These are phyloP conservation scores for Tillandsia fasciculata DNA, from an alignment of 176 grass and related monocot genomes.

Conservation along the genomic window DNA sequence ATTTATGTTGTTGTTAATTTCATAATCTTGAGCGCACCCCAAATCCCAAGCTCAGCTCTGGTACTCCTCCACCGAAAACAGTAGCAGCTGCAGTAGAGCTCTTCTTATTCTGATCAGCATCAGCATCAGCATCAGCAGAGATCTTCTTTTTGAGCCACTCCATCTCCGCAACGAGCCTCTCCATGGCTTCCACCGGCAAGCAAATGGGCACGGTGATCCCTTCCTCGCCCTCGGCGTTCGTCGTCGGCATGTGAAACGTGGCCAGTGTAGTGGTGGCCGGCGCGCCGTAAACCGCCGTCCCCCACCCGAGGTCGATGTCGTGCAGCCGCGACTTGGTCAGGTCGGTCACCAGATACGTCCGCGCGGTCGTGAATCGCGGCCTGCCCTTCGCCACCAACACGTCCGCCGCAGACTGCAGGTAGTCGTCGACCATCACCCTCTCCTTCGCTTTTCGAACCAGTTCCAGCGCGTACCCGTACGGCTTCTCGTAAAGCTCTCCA, in stretches of 20 bases:
- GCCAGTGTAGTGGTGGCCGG: neutral
- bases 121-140: neutral
- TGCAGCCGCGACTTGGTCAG: neutral
- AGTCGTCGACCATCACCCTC: constrained; percentile 11
- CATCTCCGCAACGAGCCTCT: neutral
- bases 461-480: constrained; percentile 24
- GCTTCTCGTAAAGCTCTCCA: constrained; percentile 25
- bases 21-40: neutral
- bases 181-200: neutral
- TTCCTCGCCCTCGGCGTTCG: neutral
- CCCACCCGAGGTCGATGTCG: neutral
- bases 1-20: neutral
- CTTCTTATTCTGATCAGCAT: neutral
- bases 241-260: neutral
- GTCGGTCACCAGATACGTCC: constrained; percentile 1
- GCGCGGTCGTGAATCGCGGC: neutral
- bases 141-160: neutral
- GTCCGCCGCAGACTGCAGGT: constrained; percentile 27
- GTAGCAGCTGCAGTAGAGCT: too few relatives aligned
- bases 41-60: neutral
- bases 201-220: neutral
- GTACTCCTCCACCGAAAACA: too few relatives aligned
- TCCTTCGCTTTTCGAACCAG: constrained; percentile 24
- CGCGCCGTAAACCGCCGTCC: neutral
- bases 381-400: neutral